A percentile compares a stretch with the other conserved stretches of the same genome.
phyloP scores from a whole-genome alignment of 768 basidiomycete genomes.

The Collybiopsis luxurians region DNA sequence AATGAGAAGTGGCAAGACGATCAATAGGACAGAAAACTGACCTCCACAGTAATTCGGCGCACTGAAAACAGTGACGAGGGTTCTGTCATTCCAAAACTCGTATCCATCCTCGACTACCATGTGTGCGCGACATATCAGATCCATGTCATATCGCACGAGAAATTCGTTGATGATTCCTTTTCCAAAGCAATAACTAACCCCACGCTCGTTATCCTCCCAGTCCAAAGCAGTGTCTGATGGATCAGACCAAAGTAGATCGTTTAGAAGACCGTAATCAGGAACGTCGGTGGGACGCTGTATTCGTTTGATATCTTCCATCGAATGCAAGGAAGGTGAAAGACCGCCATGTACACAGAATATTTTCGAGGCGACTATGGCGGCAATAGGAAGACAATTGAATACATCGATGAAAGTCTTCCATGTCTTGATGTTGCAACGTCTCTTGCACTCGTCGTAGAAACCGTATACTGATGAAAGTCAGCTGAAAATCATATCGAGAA shows the following conservation, averaged over 20 bases:
- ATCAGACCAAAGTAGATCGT: slow-evolving; percentile 97
- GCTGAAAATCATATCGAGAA: slow-evolving; percentile 10
- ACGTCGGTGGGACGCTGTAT: slow-evolving; percentile 98
- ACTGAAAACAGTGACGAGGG: slow-evolving; percentile 97
- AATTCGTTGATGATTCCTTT: slow-evolving; percentile 97
- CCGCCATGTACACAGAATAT: slow-evolving; percentile 99
- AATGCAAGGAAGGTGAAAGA: slow-evolving; percentile 85
- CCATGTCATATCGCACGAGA: slow-evolving; percentile 94
- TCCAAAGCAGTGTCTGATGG: slow-evolving; percentile 96
- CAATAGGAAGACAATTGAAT: slow-evolving; percentile 98
- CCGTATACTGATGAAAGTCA: slow-evolving; percentile 74
- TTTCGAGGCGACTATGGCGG: slow-evolving; percentile 97
- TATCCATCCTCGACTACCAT: slow-evolving; percentile 99
- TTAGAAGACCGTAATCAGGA: slow-evolving; percentile 95
- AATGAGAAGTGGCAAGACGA: slow-evolving; percentile 15
- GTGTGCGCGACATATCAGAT: slow-evolving; percentile 98
- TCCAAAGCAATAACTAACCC: slow-evolving; percentile 98
- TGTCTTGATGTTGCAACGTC: slow-evolving; percentile 98
- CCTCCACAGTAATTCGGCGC: slow-evolving; percentile 97
- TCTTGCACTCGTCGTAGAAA: slow-evolving; percentile 99
- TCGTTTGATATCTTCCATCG: slow-evolving; percentile 98
- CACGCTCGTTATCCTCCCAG: slow-evolving; percentile 99
- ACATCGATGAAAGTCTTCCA: slow-evolving; percentile 99
- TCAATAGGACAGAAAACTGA: slow-evolving; percentile 38
- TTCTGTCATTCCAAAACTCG: slow-evolving; percentile 99